Conservation (phyloP, 2,329 filamentous ascomycete species). For the Xylariomycetidae sp. region DNA sequence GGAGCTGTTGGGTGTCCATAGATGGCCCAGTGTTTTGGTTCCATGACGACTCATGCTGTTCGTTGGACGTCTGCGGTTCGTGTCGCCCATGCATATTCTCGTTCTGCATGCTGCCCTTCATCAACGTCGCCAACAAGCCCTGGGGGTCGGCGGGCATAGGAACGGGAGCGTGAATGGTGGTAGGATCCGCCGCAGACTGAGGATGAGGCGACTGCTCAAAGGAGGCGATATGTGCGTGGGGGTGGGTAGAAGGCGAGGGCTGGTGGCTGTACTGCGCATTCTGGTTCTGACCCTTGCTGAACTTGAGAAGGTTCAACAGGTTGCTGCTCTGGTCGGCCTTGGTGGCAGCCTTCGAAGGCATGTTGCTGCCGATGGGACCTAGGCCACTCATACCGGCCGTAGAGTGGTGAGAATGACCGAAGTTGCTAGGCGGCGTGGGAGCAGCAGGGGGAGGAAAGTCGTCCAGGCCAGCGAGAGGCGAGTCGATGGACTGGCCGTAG, state of each 20-base stretch:
- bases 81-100: slow-evolving; percentile 32
- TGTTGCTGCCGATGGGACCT: slow-evolving; percentile 46
- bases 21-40: slow-evolving; percentile 46
- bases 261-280: slow-evolving; percentile 25
- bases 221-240: slow-evolving; percentile 18
- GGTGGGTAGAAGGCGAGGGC: slow-evolving; percentile 17
- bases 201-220: slow-evolving; percentile 11
- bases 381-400: slow-evolving; percentile 35
- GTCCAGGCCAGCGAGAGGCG: slow-evolving; percentile 23
- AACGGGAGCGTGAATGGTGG: slow-evolving; percentile 50
- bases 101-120: slow-evolving; percentile 49
- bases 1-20: slow-evolving; percentile 73
- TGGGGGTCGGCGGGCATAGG: slow-evolving; percentile 50
- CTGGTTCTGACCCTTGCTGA: slow-evolving; percentile 35
- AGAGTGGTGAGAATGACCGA: slow-evolving; percentile 33
- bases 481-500: slow-evolving; percentile 23
- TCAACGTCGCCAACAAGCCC: slow-evolving; percentile 53
- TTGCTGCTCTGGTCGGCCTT: slow-evolving; percentile 45
- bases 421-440: slow-evolving; percentile 37
- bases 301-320: slow-evolving; percentile 57
- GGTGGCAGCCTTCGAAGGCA: slow-evolving; percentile 23
- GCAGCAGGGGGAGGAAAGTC: slow-evolving; percentile 37
- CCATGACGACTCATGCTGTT: slow-evolving; percentile 31
- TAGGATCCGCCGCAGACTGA: slow-evolving; percentile 23
- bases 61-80: slow-evolving; percentile 21